Evolutionary conservation across 2,329 filamentous ascomycete species (phyloP).

Genomic region (Aspergillus glaucus): DNA sequence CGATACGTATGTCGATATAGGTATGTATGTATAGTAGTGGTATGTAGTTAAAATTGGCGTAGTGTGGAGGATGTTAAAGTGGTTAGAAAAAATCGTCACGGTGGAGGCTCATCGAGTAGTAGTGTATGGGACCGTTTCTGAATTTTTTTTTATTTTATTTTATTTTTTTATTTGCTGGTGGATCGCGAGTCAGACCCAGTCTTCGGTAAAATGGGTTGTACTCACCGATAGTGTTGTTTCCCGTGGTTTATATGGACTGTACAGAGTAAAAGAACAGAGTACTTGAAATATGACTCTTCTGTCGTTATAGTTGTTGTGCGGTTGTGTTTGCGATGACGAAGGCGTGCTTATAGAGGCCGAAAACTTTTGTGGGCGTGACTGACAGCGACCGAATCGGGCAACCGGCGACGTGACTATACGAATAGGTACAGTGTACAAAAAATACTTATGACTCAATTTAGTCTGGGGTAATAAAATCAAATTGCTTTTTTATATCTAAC

Average conservation of each 20-base stretch:
- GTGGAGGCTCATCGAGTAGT: slow-evolving; percentile 15
- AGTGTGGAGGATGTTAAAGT: slow-evolving; percentile 6
- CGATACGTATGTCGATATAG: no score
- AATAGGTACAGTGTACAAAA: neutral
- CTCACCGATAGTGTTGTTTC: neutral
- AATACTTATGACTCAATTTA: neutral
- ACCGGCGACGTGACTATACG: slow-evolving; percentile 14
- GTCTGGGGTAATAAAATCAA: neutral
- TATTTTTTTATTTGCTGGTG: neutral
- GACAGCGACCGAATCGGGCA: slow-evolving; percentile 15
- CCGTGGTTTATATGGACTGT: neutral
- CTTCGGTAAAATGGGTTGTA: slow-evolving; percentile 6
- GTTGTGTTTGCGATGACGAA: neutral
- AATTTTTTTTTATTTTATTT: neutral
- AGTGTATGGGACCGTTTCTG: slow-evolving; percentile 8
- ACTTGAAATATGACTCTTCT: neutral
- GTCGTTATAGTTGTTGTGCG: neutral
- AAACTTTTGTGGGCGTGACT: neutral
- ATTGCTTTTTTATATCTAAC: neutral
- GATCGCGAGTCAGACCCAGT: slow-evolving; percentile 9
- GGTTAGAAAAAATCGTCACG: slow-evolving; percentile 10
- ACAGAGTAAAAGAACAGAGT: neutral
- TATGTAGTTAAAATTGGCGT: slow-evolving; percentile 5
- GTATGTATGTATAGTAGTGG: neutral
- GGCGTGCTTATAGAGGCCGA: neutral